Evolutionary conservation across 805 yeast species (phyloP), one percentile per base, ranked within the genome.

Genomic region (Barnettozyma vustinii): DNA sequence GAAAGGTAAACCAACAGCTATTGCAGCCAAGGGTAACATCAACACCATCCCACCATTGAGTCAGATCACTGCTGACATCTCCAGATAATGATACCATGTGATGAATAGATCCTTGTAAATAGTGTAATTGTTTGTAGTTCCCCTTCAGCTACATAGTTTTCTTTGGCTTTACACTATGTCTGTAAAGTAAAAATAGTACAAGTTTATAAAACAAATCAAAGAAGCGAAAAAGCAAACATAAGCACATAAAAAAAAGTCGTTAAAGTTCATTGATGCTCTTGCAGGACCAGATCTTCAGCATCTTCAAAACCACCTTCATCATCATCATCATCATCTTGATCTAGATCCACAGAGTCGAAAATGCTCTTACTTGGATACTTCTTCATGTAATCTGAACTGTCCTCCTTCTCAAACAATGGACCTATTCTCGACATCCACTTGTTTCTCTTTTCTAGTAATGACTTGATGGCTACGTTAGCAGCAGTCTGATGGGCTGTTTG

Each of bases 381-480:
- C 51, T 59, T 59, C 51, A 53, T 45, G 25, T 51, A 46, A 45
- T 51, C 58, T 4, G 52, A 56, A 5, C 52, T 50, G 19, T 51
- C 59, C 32, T 52, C 75, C 30, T 53, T 53, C 50, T 70, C 73
- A 68, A 94, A 94, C 45, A 92, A 75, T 32, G 91, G 89, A 1
- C 98, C 98, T 54, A 94, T 88, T 63, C 84, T 87, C 20, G 76
- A 77, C 36, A 91, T 84, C 99, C 99, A 94, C 58, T 94, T 80
- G 48, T 66, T 71, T 47, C 98, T 78, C 69, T 94, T 94, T 55
- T 92, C 97, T 54, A 92, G 66, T 44, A 92, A 66, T 1, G 92
- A 83, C 57, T 83, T 77, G 50, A 90, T 74, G 3, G 96, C 92
- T 12, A 86, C 78, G 64, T 83, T 87, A 47, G 87, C 86, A 16